Evolutionary conservation across 225 moss, liverwort and hornwort genomes (phyloP).

Genomic region (Polytrichum formosum): DNA sequence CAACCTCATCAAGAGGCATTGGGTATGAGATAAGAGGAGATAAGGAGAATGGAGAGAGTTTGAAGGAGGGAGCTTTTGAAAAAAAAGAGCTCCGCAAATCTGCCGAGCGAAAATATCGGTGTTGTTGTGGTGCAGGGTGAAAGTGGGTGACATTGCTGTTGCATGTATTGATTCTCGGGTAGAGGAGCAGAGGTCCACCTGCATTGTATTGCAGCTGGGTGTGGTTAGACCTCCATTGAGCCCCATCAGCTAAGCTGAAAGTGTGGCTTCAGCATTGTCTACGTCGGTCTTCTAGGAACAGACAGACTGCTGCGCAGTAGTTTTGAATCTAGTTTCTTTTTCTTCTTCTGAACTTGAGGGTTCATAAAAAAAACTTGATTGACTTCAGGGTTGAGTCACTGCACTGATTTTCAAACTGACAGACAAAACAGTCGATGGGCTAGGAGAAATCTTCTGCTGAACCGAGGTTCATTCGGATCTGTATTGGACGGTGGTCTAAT

Average conservation of each 20-base stretch:
- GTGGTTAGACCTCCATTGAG: conserved; percentile 1
- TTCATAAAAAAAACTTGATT: not conserved
- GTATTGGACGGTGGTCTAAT: too few relatives aligned
- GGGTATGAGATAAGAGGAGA: too few relatives aligned
- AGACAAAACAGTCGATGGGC: not conserved
- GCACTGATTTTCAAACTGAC: not conserved
- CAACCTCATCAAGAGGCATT: too few relatives aligned
- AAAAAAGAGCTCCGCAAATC: too few relatives aligned
- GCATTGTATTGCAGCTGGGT: conserved; percentile 14
- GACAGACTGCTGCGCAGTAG: not conserved
- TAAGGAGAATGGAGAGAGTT: too few relatives aligned
- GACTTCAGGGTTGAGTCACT: not conserved
- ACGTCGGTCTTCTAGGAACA: not conserved
- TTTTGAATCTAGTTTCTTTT: not conserved
- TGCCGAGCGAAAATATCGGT: too few relatives aligned
- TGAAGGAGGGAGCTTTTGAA: too few relatives aligned
- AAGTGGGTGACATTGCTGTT: too few relatives aligned
- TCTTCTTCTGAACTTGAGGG: not conserved
- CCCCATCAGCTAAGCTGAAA: conserved; percentile 23
- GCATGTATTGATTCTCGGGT: too few relatives aligned
- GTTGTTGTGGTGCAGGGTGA: too few relatives aligned
- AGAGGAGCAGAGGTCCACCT: conserved; percentile 4
- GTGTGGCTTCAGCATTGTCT: conserved; percentile 21
- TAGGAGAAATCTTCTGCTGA: not conserved
- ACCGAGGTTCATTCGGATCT: too few relatives aligned